Base-by-base conservation (phyloP, 768 basidiomycete genomes). In the Crassisporium funariophilum region DNA sequence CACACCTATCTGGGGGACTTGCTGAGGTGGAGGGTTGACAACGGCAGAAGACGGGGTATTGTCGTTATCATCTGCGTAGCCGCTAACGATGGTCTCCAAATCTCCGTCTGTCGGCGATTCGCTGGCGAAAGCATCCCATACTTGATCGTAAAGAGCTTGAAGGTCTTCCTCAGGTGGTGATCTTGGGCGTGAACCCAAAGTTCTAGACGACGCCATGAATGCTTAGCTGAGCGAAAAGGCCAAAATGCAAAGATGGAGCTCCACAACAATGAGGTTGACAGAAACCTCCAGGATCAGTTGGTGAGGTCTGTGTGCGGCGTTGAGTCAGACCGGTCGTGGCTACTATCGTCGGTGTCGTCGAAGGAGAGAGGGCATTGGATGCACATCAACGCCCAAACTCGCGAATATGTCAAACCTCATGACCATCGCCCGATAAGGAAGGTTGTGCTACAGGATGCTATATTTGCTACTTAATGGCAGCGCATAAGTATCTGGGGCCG, bases 91-190 rank as follows among this genome's bases (percentile, higher is more conserved):
- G 56, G 67, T 69, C 47, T 69, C 68, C 34, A 68, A 46, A 52
- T 72, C 64, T 22, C 57, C 59, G 37, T 72, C 70, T 27, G 62
- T 59, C 24, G 67, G 49, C 34, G 61, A 50, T 6, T 75, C 75
- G 5, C 85, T 82, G 22, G 74, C 66, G 56, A 86, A 89, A 21
- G 78, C 79, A 35, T 79, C 79, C 72, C 84, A 83, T 16, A 89
- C 86, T 62, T 87, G 83, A 52, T 88, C 79, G 64, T 88, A 90
- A 35, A 90, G 76, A 46, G 77, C 74, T 55, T 87, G 83, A 4
- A 89, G 75, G 59, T 88, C 86, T 56, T 82, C 81, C 51, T 88
- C 87, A 29, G 78, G 78, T 3, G 83, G 79, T 39, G 73, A 68
- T 35, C 51, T 52, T 29, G 69, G 63, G 35, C 58, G 56, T 20